These are phyloP conservation scores for Hypoxylon sp. DNA, from an alignment of 2,329 filamentous ascomycete species.

Conservation along the genomic window DNA sequence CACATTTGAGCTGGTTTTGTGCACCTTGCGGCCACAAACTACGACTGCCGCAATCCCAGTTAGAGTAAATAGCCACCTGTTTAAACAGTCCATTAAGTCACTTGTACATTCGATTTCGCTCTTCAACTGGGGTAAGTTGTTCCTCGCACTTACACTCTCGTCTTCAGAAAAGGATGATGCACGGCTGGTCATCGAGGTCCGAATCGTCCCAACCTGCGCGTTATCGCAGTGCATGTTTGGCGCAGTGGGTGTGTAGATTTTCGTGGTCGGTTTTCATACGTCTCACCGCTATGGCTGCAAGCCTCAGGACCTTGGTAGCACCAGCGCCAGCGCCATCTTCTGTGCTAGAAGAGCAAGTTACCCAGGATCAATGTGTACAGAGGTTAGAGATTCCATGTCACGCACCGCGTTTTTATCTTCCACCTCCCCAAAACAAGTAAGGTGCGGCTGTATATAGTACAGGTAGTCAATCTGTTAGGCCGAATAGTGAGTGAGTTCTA, in stretches of 20 bases:
- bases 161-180: not conserved
- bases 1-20: constrained; percentile 36
- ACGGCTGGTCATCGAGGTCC: not conserved
- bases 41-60: constrained; percentile 17
- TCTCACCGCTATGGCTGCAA: not conserved
- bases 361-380: not conserved
- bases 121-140: not conserved
- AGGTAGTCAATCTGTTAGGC: constrained; percentile 8
- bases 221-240: not conserved
- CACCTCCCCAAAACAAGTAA: constrained; percentile 17
- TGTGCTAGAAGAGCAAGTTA: not conserved
- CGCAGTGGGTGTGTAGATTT: not conserved
- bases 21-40: constrained; percentile 11
- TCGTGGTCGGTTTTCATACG: no score
- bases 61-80: constrained; percentile 12
- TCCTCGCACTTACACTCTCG: not conserved
- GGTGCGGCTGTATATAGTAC: constrained; percentile 12
- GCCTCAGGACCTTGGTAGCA: not conserved
- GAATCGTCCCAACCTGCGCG: not conserved
- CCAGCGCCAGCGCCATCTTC: not conserved
- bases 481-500: constrained; percentile 22
- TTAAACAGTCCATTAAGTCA: not conserved
- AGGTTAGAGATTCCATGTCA: not conserved
- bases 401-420: constrained; percentile 7
- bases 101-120: not conserved